Conservation (phyloP, 257 asterid genomes). For the Phtheirospermum japonicum region DNA sequence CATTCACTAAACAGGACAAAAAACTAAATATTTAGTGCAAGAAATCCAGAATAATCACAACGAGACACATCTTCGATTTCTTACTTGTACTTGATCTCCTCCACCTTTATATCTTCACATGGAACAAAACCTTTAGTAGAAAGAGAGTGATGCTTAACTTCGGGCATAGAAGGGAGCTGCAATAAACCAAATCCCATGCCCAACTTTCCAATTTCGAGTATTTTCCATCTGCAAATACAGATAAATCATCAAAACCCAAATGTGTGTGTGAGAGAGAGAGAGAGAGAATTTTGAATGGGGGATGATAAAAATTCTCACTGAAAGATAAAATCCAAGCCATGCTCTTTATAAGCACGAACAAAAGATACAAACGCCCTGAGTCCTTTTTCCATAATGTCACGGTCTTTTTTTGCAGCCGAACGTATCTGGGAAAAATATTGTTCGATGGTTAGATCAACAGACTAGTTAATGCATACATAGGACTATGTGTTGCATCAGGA, state of each 20-base stretch:
- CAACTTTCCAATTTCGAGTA: slow-evolving; percentile 91
- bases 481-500: background rate
- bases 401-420: slow-evolving; percentile 71
- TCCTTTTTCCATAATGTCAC: slow-evolving; percentile 97
- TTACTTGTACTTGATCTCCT: slow-evolving; percentile 82
- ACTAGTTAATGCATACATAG: slow-evolving; percentile 1
- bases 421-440: slow-evolving; percentile 55
- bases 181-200: slow-evolving; percentile 91
- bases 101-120: slow-evolving; percentile 61
- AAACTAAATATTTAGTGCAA: background rate
- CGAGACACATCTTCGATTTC: slow-evolving; percentile 14
- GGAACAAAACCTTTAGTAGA: slow-evolving; percentile 74
- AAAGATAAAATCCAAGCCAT: slow-evolving; percentile 78
- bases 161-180: slow-evolving; percentile 91
- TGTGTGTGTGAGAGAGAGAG: background rate
- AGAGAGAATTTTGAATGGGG: slow-evolving; percentile 19
- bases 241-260: background rate
- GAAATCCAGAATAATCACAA: background rate
- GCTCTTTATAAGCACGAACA: slow-evolving; percentile 93
- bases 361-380: slow-evolving; percentile 86
- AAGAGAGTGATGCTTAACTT: slow-evolving; percentile 77
- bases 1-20: background rate
- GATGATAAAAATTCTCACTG: slow-evolving; percentile 47
- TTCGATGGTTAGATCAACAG: slow-evolving; percentile 24
- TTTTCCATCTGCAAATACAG: slow-evolving; percentile 70